These are phyloP conservation scores for Friedmanniomyces simplex DNA, from an alignment of 495 filamentous ascomycete species.

Conservation along the genomic window DNA sequence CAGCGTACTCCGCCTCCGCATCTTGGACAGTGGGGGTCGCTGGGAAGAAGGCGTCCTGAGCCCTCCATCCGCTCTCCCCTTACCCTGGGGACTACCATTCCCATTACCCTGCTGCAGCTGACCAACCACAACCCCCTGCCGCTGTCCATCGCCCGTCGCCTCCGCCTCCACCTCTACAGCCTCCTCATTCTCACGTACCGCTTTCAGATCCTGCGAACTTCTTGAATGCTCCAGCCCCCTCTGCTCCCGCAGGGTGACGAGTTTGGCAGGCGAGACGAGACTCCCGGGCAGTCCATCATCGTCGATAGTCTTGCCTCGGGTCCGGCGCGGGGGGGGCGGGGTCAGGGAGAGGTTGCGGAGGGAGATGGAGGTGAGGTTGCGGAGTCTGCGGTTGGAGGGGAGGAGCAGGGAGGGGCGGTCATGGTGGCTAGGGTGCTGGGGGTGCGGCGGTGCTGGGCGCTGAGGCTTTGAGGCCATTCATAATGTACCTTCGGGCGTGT, in stretches of 20 bases:
- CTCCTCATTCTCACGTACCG: constrained; percentile 13
- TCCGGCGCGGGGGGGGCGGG: constrained; percentile 33
- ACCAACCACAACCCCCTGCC: no score
- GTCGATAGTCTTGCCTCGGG: constrained; percentile 67
- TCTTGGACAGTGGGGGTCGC: constrained; percentile 21
- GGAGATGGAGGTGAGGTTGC: constrained; percentile 79
- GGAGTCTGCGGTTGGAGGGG: constrained; percentile 60
- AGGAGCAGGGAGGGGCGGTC: no score
- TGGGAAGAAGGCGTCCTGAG: not conserved
- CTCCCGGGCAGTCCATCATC: constrained; percentile 64
- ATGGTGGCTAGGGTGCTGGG: no score
- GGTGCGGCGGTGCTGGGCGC: no score
- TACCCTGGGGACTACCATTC: constrained; percentile 13
- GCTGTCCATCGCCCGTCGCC: not conserved
- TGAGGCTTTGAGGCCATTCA: no score
- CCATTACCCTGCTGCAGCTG: constrained; percentile 3
- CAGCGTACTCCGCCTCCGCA: constrained; percentile 56
- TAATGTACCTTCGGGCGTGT: no score
- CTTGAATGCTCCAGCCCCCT: constrained; percentile 54
- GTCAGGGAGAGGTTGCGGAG: constrained; percentile 71
- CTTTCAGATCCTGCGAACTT: constrained; percentile 58
- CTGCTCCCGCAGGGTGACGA: constrained; percentile 48
- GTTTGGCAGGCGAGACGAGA: constrained; percentile 60
- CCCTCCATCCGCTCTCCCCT: not conserved
- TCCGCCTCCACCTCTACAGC: not conserved